A percentile compares a stretch with the other conserved stretches of the same genome.
Evolutionary conservation across 2,329 filamentous ascomycete genomes (phyloP).

Genomic region (Ophiostoma himal-ulmi): DNA sequence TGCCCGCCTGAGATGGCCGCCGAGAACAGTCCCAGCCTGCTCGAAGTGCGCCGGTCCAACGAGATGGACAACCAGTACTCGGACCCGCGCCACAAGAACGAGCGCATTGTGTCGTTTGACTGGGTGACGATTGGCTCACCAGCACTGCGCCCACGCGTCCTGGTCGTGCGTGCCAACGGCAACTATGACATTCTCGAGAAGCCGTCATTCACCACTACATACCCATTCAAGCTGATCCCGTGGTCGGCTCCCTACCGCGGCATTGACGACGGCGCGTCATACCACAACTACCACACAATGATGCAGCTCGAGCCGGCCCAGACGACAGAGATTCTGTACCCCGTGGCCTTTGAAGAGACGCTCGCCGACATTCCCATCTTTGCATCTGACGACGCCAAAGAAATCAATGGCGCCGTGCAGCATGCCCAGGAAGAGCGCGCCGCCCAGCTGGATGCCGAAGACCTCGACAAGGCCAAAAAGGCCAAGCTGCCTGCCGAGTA

Average conservation of each 20-base stretch:
- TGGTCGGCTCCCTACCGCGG: slow-evolving; percentile 57
- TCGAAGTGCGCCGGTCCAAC: slow-evolving; percentile 54
- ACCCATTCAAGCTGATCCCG: slow-evolving; percentile 55
- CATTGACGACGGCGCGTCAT: slow-evolving; percentile 34
- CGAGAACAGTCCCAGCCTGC: slow-evolving; percentile 51
- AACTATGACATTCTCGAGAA: slow-evolving; percentile 57
- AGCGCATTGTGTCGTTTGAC: slow-evolving; percentile 62
- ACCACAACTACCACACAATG: slow-evolving; percentile 47
- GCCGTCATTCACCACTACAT: slow-evolving; percentile 52
- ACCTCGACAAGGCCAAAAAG: slow-evolving; percentile 36
- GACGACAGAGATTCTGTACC: slow-evolving; percentile 47
- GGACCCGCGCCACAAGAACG: slow-evolving; percentile 47
- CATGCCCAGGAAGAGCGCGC: slow-evolving; percentile 33
- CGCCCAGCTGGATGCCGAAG: slow-evolving; percentile 32
- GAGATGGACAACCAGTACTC: slow-evolving; percentile 57
- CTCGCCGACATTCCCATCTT: slow-evolving; percentile 53
- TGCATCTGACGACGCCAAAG: slow-evolving; percentile 44
- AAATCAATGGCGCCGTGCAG: slow-evolving; percentile 40
- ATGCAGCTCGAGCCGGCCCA: slow-evolving; percentile 56
- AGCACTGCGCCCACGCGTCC: slow-evolving; percentile 50
- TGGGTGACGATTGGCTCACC: slow-evolving; percentile 57
- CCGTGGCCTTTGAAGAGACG: slow-evolving; percentile 49
- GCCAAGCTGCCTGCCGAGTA: slow-evolving; percentile 39
- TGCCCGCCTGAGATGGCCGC: slow-evolving; percentile 37
- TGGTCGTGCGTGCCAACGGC: slow-evolving; percentile 56